A percentile compares a stretch with the other conserved stretches of the same genome.
phyloP scores from a whole-genome alignment of 2,329 filamentous ascomycete species.

The Pseudogymnoascus pannorum region DNA sequence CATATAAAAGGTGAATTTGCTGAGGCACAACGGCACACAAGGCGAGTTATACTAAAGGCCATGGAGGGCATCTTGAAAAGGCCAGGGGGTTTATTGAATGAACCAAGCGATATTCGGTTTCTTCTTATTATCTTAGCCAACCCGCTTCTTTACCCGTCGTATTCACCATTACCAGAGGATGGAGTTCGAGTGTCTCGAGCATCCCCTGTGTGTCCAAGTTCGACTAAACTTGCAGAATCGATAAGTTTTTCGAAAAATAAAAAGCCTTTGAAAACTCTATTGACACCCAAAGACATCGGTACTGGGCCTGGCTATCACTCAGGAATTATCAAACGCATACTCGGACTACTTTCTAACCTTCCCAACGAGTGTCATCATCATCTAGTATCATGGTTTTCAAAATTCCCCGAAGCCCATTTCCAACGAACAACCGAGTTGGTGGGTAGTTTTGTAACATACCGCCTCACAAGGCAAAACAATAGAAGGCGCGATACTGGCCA shows the following conservation, averaged over 20 bases:
- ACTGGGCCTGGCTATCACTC: slow-evolving; percentile 58
- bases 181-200: not conserved
- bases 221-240: not conserved
- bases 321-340: slow-evolving; percentile 74
- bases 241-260: not conserved
- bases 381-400: slow-evolving; percentile 70
- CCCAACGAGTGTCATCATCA: slow-evolving; percentile 69
- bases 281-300: not conserved
- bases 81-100: slow-evolving; percentile 61
- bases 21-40: slow-evolving; percentile 61
- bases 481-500: slow-evolving; percentile 53
- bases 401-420: slow-evolving; percentile 61
- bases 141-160: slow-evolving; percentile 57
- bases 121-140: slow-evolving; percentile 73
- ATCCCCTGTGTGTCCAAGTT: not conserved
- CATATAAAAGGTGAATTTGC: slow-evolving; percentile 44
- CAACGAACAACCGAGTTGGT: slow-evolving; percentile 68
- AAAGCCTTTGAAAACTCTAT: not conserved
- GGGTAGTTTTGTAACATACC: slow-evolving; percentile 72
- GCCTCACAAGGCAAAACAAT: slow-evolving; percentile 63
- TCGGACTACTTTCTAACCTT: slow-evolving; percentile 72
- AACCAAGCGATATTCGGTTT: slow-evolving; percentile 66
- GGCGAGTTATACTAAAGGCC: slow-evolving; percentile 65
- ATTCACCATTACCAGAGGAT: not conserved
- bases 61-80: slow-evolving; percentile 74